Conservation (phyloP, 2,329 filamentous ascomycete genomes). For the Dactylellina sp. region DNA sequence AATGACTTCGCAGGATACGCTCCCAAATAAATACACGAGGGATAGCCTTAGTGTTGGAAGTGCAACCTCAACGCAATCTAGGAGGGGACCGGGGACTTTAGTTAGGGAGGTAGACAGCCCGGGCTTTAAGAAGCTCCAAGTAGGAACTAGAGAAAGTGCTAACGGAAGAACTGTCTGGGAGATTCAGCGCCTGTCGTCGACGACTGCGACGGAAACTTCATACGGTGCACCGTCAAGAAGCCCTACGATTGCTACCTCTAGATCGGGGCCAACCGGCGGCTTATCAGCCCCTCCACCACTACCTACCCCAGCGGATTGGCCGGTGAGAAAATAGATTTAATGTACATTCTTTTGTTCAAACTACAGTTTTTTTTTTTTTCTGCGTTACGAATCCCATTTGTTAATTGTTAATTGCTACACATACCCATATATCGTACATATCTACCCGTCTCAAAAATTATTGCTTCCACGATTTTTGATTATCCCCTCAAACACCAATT, state of each 20-base stretch:
- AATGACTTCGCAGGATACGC: constrained; percentile 5
- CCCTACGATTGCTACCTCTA: constrained; percentile 28
- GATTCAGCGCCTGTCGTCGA: constrained; percentile 41
- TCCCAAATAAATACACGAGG: constrained; percentile 17
- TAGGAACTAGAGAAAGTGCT: constrained; percentile 57
- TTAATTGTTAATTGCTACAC: background rate
- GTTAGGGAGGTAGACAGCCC: constrained; percentile 56
- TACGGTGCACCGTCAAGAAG: constrained; percentile 24
- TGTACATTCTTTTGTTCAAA: background rate
- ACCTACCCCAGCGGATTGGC: constrained; percentile 27
- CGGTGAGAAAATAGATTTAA: constrained; percentile 14
- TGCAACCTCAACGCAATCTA: background rate
- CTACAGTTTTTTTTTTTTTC: background rate
- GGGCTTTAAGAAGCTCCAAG: constrained; percentile 56
- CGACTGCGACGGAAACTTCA: constrained; percentile 23
- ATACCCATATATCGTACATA: constrained; percentile 16
- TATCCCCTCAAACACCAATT: background rate
- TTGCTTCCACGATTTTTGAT: background rate
- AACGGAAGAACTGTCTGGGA: constrained; percentile 59
- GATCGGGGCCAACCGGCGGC: constrained; percentile 19
- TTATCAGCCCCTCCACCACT: constrained; percentile 29
- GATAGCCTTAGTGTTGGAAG: constrained; percentile 4
- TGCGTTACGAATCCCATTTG: background rate
- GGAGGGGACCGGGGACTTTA: constrained; percentile 6
- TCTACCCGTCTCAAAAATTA: background rate